Percentiles rank a stretch among this genome's conserved stretches.
phyloP scores from a whole-genome alignment of 2,329 filamentous ascomycete genomes.

The Domatiomyces catenatus region DNA sequence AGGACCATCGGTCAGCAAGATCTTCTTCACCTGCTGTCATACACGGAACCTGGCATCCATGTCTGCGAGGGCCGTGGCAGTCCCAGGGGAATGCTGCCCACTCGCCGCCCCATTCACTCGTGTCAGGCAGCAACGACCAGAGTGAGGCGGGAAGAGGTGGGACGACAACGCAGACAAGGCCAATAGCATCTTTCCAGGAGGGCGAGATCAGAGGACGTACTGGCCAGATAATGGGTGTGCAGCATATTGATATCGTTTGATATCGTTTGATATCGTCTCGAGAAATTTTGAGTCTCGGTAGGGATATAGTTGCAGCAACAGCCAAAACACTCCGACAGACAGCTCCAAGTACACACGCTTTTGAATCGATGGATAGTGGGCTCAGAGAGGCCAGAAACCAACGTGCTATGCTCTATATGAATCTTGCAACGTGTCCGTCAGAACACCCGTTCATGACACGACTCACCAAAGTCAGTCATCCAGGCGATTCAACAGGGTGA shows the following conservation, averaged over 20 bases:
- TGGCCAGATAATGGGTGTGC: constrained; percentile 17
- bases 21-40: neutral
- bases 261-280: constrained; percentile 6
- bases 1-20: neutral
- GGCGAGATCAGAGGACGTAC: constrained; percentile 8
- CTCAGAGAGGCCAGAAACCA: neutral
- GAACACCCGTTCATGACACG: neutral
- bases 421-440: neutral
- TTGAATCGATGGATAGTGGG: neutral
- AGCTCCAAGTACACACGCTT: neutral
- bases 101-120: neutral
- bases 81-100: neutral
- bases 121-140: neutral
- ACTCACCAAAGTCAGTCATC: neutral
- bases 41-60: neutral
- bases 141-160: constrained; percentile 1
- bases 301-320: neutral
- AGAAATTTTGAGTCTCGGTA: neutral
- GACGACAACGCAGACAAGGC: constrained; percentile 4
- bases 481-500: neutral
- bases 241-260: too few species aligned
- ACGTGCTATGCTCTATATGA: neutral
- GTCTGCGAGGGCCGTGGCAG: neutral
- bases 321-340: neutral
- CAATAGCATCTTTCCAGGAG: constrained; percentile 1